These are phyloP conservation scores for Tolypocladium tundrense DNA, from an alignment of 2,329 filamentous ascomycete species.

Conservation along the genomic window DNA sequence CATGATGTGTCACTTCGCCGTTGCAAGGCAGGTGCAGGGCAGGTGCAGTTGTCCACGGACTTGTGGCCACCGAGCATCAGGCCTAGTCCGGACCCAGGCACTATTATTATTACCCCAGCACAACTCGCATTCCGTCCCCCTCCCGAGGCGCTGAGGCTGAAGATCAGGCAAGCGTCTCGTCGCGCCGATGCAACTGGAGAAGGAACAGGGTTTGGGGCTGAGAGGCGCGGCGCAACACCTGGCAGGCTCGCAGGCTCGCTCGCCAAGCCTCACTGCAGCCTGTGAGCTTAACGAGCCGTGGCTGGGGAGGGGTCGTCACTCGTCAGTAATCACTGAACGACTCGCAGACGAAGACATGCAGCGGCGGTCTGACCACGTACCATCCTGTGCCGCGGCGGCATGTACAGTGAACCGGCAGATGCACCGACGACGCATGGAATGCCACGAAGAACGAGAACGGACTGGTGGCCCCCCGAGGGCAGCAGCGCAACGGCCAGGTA, in stretches of 20 bases:
- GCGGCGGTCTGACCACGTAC: not conserved
- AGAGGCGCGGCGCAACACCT: not conserved
- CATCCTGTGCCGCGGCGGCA: not conserved
- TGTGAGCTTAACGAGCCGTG: not conserved
- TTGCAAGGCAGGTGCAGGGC: not conserved
- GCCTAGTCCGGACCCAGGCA: too few species aligned
- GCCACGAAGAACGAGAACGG: not conserved
- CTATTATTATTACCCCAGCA: too few species aligned
- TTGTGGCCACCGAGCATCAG: too few species aligned
- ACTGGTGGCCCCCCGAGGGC: not conserved
- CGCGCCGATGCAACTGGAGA: not conserved
- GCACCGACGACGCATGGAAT: not conserved
- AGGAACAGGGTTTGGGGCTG: not conserved
- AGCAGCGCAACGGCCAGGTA: not conserved
- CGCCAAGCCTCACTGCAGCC: not conserved
- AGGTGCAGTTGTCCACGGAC: not conserved
- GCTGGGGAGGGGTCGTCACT: not conserved
- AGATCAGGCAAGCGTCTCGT: not conserved
- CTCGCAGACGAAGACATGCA: not conserved
- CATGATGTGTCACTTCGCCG: slow-evolving; percentile 1
- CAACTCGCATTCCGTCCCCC: too few species aligned
- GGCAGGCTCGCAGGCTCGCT: not conserved
- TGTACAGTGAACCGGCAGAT: not conserved
- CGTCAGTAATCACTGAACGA: not conserved
- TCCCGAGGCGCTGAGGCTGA: not conserved